phyloP scores from a whole-genome alignment of 1,284 basidiomycete species.

The Clitocybe nebularis region DNA sequence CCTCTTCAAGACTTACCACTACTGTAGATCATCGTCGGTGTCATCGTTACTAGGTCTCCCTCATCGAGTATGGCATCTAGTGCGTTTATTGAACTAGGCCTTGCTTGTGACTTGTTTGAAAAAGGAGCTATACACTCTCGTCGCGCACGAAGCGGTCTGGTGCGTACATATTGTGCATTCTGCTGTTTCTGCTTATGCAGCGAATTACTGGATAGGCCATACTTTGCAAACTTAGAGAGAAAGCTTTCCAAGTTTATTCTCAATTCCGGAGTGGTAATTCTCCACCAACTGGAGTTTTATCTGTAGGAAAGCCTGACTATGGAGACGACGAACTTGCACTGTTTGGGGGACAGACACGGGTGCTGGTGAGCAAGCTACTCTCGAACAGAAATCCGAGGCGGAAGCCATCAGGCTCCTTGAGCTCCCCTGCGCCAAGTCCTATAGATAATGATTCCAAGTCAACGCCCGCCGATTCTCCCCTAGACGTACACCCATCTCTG shows the following conservation, averaged over 20 bases:
- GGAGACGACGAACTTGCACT: conserved; percentile 60
- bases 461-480: conserved; percentile 22
- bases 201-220: conserved; percentile 34
- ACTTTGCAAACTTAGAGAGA: conserved; percentile 42
- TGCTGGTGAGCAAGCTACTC: conserved; percentile 51
- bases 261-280: conserved; percentile 35
- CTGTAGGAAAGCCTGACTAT: conserved; percentile 39
- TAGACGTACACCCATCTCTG: conserved; percentile 59
- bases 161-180: conserved; percentile 22
- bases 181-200: neutral
- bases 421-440: conserved; percentile 18
- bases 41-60: conserved; percentile 52
- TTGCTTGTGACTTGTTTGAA: conserved; percentile 52
- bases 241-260: conserved; percentile 46
- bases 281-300: conserved; percentile 30
- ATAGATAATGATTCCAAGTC: conserved; percentile 16
- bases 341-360: conserved; percentile 59
- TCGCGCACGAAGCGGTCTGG: conserved; percentile 48
- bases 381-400: conserved; percentile 22
- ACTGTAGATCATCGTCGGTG: conserved; percentile 50
- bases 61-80: conserved; percentile 54
- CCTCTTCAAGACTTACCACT: neutral
- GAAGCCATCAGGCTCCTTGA: conserved; percentile 17
- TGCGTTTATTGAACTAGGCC: conserved; percentile 52
- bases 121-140: conserved; percentile 43